These are phyloP conservation scores for Hermanozyma aechmeae DNA, from an alignment of 805 yeast species.

Conservation along the genomic window DNA sequence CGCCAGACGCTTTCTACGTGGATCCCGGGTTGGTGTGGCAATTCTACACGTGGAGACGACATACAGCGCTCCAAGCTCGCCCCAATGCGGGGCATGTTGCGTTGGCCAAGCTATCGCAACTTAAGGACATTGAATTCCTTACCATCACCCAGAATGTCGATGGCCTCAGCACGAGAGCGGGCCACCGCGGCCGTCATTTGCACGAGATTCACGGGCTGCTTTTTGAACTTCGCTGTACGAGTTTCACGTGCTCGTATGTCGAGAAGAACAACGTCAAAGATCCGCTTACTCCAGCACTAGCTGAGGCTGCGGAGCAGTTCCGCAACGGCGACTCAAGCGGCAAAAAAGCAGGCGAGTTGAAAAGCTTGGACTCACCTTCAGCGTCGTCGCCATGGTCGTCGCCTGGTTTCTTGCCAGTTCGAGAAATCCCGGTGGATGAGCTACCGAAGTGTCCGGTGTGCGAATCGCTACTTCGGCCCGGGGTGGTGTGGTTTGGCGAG, in stretches of 20 bases:
- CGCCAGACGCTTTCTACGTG: slow-evolving; percentile 79
- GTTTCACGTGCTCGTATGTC: slow-evolving; percentile 57
- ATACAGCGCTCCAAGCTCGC: slow-evolving; percentile 49
- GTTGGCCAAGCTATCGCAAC: slow-evolving; percentile 50
- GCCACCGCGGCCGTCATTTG: slow-evolving; percentile 43
- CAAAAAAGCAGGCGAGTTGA: no score
- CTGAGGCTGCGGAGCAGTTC: no score
- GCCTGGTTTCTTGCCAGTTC: slow-evolving; percentile 40
- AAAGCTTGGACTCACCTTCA: no score
- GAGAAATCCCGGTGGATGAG: slow-evolving; percentile 37
- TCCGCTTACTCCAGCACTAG: slow-evolving; percentile 51
- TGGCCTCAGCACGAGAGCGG: slow-evolving; percentile 59
- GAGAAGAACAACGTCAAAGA: slow-evolving; percentile 43
- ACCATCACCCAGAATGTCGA: slow-evolving; percentile 83
- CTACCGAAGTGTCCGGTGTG: slow-evolving; percentile 78
- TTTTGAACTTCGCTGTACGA: slow-evolving; percentile 66
- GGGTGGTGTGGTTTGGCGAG: slow-evolving; percentile 96
- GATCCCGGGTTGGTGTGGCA: slow-evolving; percentile 91
- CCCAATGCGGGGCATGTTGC: slow-evolving; percentile 75
- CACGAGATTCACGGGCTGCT: slow-evolving; percentile 75
- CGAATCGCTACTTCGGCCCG: slow-evolving; percentile 61
- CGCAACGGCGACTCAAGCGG: no score
- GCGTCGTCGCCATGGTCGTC: no score
- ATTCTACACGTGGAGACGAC: slow-evolving; percentile 65
- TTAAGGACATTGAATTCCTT: slow-evolving; percentile 28